These are phyloP conservation scores for Botryotinia globosa DNA, from an alignment of 2,329 filamentous ascomycete species.

Conservation along the genomic window DNA sequence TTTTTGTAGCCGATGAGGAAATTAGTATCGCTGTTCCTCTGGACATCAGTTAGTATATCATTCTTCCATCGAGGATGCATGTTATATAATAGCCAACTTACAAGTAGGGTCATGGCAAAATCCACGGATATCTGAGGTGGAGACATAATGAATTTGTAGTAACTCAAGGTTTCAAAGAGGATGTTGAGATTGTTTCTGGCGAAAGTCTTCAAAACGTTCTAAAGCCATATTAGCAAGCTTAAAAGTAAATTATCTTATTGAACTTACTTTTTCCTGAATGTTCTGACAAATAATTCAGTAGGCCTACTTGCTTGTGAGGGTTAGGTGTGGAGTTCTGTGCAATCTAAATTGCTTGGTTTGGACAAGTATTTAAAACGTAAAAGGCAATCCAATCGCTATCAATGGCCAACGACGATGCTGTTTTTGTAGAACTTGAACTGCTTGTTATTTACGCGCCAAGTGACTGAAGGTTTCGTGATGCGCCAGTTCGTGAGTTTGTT, in stretches of 20 bases:
- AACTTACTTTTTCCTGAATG: too few species aligned
- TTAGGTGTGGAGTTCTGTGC: too few species aligned
- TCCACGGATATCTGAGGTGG: not conserved
- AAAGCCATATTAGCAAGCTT: not conserved
- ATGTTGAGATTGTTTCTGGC: not conserved
- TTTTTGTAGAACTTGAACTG: too few species aligned
- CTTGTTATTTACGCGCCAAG: too few species aligned
- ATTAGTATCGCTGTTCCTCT: not conserved
- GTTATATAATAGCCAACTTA: not conserved
- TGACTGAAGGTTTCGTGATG: not conserved
- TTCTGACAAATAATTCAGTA: not conserved
- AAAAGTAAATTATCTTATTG: not conserved
- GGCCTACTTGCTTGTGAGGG: not conserved
- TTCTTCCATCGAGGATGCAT: too few species aligned
- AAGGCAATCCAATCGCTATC: not conserved
- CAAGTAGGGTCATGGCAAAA: not conserved
- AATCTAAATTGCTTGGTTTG: not conserved
- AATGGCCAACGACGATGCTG: not conserved
- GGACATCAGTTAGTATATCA: not conserved
- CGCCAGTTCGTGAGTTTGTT: not conserved
- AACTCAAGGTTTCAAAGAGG: not conserved
- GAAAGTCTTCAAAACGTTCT: not conserved
- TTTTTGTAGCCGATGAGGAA: not conserved
- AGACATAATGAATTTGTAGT: not conserved
- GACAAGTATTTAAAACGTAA: not conserved